Evolutionary conservation across 345 rosid species (phyloP), one percentile per base, ranked within the genome.

Genomic region (Murraya koenigii): DNA sequence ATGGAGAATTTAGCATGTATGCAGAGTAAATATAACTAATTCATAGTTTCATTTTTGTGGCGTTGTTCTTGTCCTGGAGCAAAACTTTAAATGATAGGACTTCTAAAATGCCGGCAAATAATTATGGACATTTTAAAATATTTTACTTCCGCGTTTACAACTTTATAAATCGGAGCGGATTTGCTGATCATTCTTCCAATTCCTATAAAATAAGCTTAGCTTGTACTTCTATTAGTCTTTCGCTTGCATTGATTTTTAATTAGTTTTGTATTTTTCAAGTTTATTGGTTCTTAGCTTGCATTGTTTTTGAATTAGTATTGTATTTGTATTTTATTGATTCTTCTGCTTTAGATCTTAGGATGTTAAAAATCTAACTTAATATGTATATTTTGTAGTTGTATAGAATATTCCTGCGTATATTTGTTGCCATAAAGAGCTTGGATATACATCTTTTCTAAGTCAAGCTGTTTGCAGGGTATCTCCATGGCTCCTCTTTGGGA

Each of bases 401-500:
- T 17, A 54, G 75, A 66, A 68, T 59, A 36, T 76, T 62, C 41
- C 35, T 80, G 69, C 77, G 59, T 60, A 25, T 80, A 26, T 63
- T 81, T 72, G 63, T 77, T 80, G 52, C 74, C 73, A 74, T 75
- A 61, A 55, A 79, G 75, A 80, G 44, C 64, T 80, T 81, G 77
- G 32, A 54, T 83, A 69, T 75, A 69, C 44, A 77, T 70, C 61
- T 67, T 71, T 82, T 81, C 85, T 82, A 69, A 80, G 77, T 68
- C 55, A 78, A 79, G 69, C 82, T 49, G 11, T 82, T 86, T 84
- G 49, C 85, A 92, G 97, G 94, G 87, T 66, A 87, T 92, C 33
- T 86, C 91, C 33, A 54, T 82, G 71, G 97, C 94, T 85, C 94
- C 97, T 71, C 90, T 92, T 10, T 92, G 94, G 97, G 97, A 92